These are phyloP conservation scores for Brassica cretica DNA, from an alignment of 345 rosid genomes.

Conservation along the genomic window DNA sequence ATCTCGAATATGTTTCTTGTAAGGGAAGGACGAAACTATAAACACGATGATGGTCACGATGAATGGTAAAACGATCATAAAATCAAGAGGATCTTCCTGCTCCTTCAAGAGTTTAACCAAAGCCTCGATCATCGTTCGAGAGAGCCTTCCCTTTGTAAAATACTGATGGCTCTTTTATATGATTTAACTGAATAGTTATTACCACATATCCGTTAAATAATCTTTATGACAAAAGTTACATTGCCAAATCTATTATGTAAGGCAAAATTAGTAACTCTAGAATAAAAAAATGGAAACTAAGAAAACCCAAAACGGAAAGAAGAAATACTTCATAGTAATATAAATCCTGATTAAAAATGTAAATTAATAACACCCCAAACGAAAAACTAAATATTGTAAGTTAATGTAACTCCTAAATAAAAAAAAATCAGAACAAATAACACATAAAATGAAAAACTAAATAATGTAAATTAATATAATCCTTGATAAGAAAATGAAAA, in stretches of 20 bases:
- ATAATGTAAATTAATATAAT: neutral
- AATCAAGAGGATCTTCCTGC: neutral
- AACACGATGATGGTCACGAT: neutral
- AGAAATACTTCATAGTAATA: neutral
- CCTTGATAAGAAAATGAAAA: neutral
- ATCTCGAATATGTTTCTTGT: neutral
- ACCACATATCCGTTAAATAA: neutral
- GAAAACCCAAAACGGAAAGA: neutral
- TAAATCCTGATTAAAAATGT: neutral
- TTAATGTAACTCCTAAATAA: neutral
- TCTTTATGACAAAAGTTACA: neutral
- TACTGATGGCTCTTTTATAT: neutral
- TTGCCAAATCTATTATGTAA: neutral
- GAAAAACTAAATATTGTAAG: constrained; percentile 7
- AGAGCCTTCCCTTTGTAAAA: neutral
- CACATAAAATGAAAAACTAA: neutral
- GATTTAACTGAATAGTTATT: neutral
- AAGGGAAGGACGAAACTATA: neutral
- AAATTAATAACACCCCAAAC: constrained; percentile 1
- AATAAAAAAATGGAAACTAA: neutral
- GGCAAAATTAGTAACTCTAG: neutral
- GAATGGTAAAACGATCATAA: neutral
- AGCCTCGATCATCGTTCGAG: neutral
- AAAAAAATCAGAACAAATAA: neutral
- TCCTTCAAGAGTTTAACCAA: neutral